A percentile compares a stretch with the other conserved stretches of the same genome.
Conservation (phyloP, 192 early-diverging fungal genomes). For the Dispira simplex region DNA sequence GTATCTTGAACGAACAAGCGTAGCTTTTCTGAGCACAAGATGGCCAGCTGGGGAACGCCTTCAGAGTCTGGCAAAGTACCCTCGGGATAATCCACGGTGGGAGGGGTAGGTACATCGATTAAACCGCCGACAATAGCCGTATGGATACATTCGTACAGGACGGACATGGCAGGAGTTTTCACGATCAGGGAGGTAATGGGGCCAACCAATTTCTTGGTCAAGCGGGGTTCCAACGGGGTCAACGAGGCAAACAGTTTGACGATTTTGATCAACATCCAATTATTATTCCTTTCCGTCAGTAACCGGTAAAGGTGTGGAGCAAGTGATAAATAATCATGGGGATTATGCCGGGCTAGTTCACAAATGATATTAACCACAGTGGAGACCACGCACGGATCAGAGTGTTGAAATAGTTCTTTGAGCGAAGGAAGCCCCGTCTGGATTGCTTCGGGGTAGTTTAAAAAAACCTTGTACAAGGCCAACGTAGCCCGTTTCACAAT, state of each 20-base stretch:
- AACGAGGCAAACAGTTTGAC: slow-evolving; percentile 93
- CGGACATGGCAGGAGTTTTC: slow-evolving; percentile 84
- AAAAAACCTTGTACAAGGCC: slow-evolving; percentile 74
- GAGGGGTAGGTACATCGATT: slow-evolving; percentile 39
- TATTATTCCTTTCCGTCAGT: slow-evolving; percentile 80
- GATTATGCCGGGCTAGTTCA: slow-evolving; percentile 85
- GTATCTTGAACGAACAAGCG: slow-evolving; percentile 64
- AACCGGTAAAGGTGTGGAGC: slow-evolving; percentile 90
- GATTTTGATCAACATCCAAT: slow-evolving; percentile 99
- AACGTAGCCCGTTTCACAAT: slow-evolving; percentile 85
- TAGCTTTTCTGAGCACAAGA: slow-evolving; percentile 71
- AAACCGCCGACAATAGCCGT: slow-evolving; percentile 84
- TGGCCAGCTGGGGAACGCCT: slow-evolving; percentile 38
- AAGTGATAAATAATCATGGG: slow-evolving; percentile 82
- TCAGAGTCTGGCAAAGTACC: slow-evolving; percentile 21
- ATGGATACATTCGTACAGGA: slow-evolving; percentile 95
- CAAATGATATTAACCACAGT: slow-evolving; percentile 93
- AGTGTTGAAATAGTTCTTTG: slow-evolving; percentile 78
- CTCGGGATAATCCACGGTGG: slow-evolving; percentile 23
- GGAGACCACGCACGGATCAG: slow-evolving; percentile 85
- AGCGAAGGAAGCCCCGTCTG: slow-evolving; percentile 63
- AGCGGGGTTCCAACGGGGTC: slow-evolving; percentile 82
- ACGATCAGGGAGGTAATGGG: slow-evolving; percentile 74
- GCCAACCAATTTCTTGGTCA: slow-evolving; percentile 75
- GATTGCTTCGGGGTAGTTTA: slow-evolving; percentile 82